Evolutionary conservation across 2,329 filamentous ascomycete genomes (phyloP).

Genomic region (Waltergamsia citrina): DNA sequence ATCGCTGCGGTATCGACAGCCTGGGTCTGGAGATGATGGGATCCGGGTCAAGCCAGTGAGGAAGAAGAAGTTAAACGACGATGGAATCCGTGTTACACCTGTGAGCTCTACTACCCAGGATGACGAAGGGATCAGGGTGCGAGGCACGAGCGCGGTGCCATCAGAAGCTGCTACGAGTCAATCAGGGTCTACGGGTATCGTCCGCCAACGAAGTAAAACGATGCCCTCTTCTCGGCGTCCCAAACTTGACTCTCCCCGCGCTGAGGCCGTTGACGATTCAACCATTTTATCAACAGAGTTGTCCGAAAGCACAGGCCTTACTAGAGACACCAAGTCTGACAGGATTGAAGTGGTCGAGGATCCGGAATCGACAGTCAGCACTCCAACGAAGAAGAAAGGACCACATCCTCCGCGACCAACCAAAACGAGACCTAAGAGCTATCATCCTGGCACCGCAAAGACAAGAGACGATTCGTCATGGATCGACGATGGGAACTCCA

Average conservation of each 20-base stretch:
- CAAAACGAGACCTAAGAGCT: conserved; percentile 15
- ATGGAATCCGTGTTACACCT: conserved; percentile 19
- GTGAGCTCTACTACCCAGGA: conserved; percentile 4
- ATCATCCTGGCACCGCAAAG: conserved; percentile 10
- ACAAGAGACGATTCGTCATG: conserved; percentile 16
- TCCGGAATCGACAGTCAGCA: conserved; percentile 23
- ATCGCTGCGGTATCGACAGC: conserved; percentile 4
- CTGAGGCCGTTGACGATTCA: not conserved
- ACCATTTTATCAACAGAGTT: not conserved
- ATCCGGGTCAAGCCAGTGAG: conserved; percentile 32
- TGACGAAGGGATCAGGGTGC: conserved; percentile 10
- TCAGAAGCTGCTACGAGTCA: conserved; percentile 13
- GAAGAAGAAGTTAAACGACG: conserved; percentile 17
- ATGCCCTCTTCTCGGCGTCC: not conserved
- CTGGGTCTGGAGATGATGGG: conserved; percentile 24
- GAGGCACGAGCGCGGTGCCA: conserved; percentile 12
- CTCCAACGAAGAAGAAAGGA: conserved; percentile 25
- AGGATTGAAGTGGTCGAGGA: conserved; percentile 17
- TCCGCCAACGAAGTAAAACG: conserved; percentile 16
- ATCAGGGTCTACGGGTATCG: conserved; percentile 10
- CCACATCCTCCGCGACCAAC: conserved; percentile 5
- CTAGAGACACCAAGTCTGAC: conserved; percentile 7
- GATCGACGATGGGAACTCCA: conserved; percentile 16
- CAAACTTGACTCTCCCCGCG: not conserved
- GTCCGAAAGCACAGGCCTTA: conserved; percentile 6